phyloP scores from a whole-genome alignment of 2,329 filamentous ascomycete species.

The Ilyonectria destructans region DNA sequence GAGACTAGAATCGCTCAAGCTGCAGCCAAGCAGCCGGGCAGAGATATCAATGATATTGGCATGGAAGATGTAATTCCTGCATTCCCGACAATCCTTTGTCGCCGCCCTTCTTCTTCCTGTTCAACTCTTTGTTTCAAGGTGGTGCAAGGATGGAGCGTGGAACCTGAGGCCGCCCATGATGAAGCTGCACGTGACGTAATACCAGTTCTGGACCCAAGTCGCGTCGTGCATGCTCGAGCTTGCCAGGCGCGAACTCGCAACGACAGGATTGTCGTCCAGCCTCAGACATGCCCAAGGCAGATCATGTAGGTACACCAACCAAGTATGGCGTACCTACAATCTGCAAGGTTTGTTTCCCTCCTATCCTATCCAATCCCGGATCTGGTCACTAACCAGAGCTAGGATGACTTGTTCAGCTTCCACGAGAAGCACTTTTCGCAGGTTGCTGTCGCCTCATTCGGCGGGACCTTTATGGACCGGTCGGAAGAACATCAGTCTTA shows the following conservation, averaged over 20 bases:
- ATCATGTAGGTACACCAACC: slow-evolving; percentile 32
- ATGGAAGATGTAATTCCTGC: background rate
- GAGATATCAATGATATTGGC: background rate
- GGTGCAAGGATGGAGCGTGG: slow-evolving; percentile 13
- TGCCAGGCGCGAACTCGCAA: background rate
- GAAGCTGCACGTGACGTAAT: slow-evolving; percentile 44
- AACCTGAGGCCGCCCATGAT: slow-evolving; percentile 18
- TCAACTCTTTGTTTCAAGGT: background rate
- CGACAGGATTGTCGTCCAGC: slow-evolving; percentile 25
- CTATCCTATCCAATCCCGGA: background rate
- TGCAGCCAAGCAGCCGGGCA: background rate
- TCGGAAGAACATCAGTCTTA: slow-evolving; percentile 43
- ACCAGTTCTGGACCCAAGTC: slow-evolving; percentile 26
- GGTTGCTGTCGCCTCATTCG: slow-evolving; percentile 63
- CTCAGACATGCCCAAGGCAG: slow-evolving; percentile 42
- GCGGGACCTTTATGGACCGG: slow-evolving; percentile 61
- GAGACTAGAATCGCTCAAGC: background rate
- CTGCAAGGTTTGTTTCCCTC: slow-evolving; percentile 44
- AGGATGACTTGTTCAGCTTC: slow-evolving; percentile 75
- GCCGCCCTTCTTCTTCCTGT: background rate
- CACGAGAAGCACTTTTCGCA: slow-evolving; percentile 73
- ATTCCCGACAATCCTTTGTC: background rate
- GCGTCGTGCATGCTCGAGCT: slow-evolving; percentile 22
- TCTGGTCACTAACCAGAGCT: slow-evolving; percentile 39
- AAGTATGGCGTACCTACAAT: slow-evolving; percentile 45